phyloP scores from a whole-genome alignment of 495 filamentous ascomycete genomes.

The Pyronema domesticum region DNA sequence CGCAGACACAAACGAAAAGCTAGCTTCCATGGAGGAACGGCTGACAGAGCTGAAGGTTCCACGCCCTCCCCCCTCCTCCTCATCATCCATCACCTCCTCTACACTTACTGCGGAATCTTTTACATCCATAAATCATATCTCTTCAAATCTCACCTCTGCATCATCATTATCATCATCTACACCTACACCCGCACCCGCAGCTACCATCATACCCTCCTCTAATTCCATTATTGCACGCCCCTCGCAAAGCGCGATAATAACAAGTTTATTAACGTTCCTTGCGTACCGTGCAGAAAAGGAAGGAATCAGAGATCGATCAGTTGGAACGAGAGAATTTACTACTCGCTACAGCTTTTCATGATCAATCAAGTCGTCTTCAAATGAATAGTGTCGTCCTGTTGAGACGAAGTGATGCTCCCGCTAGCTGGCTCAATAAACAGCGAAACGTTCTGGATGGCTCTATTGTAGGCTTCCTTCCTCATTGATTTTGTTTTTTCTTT shows the following conservation, averaged over 20 bases:
- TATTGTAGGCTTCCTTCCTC: constrained; percentile 3
- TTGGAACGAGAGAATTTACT: constrained; percentile 67
- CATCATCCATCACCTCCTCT: neutral
- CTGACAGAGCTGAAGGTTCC: constrained; percentile 22
- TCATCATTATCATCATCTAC: constrained; percentile 13
- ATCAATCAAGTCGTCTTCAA: constrained; percentile 65
- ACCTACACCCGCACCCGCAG: neutral
- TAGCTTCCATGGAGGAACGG: constrained; percentile 35
- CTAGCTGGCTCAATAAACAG: constrained; percentile 84
- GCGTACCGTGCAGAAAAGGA: constrained; percentile 28
- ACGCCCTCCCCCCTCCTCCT: constrained; percentile 12
- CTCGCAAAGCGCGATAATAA: constrained; percentile 2
- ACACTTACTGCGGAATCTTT: neutral
- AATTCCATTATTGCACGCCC: neutral
- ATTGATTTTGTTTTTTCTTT: neutral
- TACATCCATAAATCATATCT: neutral
- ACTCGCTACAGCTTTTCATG: constrained; percentile 83
- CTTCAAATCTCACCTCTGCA: neutral
- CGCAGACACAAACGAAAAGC: constrained; percentile 25
- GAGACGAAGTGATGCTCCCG: constrained; percentile 55
- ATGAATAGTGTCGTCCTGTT: constrained; percentile 70
- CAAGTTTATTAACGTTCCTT: constrained; percentile 3
- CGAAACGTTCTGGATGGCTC: constrained; percentile 46
- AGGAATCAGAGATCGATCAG: constrained; percentile 48
- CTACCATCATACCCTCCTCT: neutral